Conservation (phyloP, 306 rosid species). For the Vachellia collinsii region DNA sequence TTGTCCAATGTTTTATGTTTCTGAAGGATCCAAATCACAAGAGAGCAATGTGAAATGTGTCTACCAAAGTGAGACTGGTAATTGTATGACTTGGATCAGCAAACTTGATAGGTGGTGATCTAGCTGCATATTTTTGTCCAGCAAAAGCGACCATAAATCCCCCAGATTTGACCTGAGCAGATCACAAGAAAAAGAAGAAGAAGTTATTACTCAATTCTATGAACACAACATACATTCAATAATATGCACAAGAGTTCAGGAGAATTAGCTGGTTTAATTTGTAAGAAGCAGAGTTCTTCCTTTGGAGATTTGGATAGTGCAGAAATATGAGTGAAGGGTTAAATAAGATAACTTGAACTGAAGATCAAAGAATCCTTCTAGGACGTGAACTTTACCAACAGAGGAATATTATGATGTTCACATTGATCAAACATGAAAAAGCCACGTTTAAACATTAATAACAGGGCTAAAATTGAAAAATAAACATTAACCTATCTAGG, state of each 20-base stretch:
- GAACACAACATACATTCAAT: not conserved
- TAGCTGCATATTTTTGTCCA: constrained; percentile 91
- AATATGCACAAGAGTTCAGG: not conserved
- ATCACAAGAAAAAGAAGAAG: constrained; percentile 1
- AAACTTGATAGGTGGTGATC: constrained; percentile 73
- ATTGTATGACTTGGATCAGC: constrained; percentile 60
- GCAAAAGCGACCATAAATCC: constrained; percentile 93
- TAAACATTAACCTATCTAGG: too few species aligned
- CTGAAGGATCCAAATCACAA: not conserved
- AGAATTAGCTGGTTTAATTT: not conserved
- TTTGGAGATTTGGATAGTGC: not conserved
- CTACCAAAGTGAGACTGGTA: constrained; percentile 87
- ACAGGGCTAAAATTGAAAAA: too few species aligned
- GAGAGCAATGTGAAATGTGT: not conserved
- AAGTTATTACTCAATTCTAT: not conserved
- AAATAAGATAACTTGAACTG: not conserved
- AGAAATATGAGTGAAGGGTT: not conserved
- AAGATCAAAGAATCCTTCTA: too few species aligned
- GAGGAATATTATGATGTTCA: too few species aligned
- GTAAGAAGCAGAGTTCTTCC: not conserved
- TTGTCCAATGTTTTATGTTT: not conserved
- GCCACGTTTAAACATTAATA: too few species aligned
- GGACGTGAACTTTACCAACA: too few species aligned
- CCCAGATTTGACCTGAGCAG: constrained; percentile 47
- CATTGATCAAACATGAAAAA: too few species aligned